Conservation (phyloP, 1,284 basidiomycete genomes). For the Afroboletus lepidellus region DNA sequence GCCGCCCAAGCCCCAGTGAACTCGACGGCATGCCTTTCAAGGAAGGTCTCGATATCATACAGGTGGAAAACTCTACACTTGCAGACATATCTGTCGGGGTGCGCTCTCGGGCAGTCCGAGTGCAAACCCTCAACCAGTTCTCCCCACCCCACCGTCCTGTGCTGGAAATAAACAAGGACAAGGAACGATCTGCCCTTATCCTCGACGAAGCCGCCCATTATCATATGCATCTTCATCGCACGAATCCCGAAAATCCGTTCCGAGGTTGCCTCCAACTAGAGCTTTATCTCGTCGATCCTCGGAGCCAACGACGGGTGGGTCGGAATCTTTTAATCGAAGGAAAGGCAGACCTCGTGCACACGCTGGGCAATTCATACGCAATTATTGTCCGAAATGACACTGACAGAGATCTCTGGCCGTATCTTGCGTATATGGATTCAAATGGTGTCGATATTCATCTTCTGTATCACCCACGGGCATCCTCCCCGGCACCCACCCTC, state of each 20-base stretch:
- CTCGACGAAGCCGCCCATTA: slow-evolving; percentile 45
- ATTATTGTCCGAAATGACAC: slow-evolving; percentile 42
- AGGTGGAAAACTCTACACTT: slow-evolving; percentile 34
- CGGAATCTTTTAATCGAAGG: slow-evolving; percentile 41
- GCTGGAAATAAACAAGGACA: slow-evolving; percentile 36
- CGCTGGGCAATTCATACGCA: slow-evolving; percentile 36
- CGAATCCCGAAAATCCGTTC: slow-evolving; percentile 40
- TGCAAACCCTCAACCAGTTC: slow-evolving; percentile 40
- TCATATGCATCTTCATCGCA: slow-evolving; percentile 45
- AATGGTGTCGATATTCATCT: slow-evolving; percentile 45
- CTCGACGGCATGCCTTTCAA: slow-evolving; percentile 27
- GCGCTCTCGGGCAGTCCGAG: slow-evolving; percentile 34
- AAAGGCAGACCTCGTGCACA: slow-evolving; percentile 37
- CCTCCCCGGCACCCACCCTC: slow-evolving; percentile 35
- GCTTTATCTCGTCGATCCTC: slow-evolving; percentile 38
- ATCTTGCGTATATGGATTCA: slow-evolving; percentile 47
- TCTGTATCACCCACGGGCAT: slow-evolving; percentile 39
- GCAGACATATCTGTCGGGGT: slow-evolving; percentile 44
- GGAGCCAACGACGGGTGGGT: slow-evolving; percentile 32
- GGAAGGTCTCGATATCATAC: slow-evolving; percentile 37
- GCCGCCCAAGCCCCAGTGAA: slow-evolving; percentile 28
- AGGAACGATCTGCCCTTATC: slow-evolving; percentile 35
- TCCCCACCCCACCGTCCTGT: slow-evolving; percentile 32
- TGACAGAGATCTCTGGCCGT: slow-evolving; percentile 45
- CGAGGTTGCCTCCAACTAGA: slow-evolving; percentile 38